Conservation (phyloP, 768 basidiomycete genomes). For the Termitomyces sp. region DNA sequence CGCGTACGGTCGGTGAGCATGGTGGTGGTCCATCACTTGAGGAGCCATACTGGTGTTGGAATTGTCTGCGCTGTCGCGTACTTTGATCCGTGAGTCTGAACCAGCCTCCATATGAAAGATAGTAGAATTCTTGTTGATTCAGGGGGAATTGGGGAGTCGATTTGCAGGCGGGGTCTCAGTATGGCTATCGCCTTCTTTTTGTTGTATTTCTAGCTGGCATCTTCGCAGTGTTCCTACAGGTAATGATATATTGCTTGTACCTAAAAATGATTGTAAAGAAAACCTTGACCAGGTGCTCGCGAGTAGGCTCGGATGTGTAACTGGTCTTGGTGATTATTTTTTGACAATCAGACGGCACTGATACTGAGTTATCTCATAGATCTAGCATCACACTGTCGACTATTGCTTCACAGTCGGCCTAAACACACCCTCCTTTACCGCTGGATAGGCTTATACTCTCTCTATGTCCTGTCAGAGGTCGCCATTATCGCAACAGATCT, state of each 20-base stretch:
- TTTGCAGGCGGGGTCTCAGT: constrained; percentile 79
- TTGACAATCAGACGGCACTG: not conserved
- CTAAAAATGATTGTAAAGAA: not conserved
- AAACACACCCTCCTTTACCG: constrained; percentile 51
- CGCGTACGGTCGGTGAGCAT: constrained; percentile 26
- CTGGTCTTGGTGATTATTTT: constrained; percentile 57
- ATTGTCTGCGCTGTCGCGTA: constrained; percentile 85
- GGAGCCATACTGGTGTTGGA: constrained; percentile 75
- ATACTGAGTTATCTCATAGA: constrained; percentile 23
- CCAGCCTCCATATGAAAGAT: not conserved
- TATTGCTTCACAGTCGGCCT: constrained; percentile 60
- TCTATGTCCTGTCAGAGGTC: constrained; percentile 59
- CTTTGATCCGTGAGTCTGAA: constrained; percentile 69
- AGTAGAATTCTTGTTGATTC: not conserved
- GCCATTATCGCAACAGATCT: constrained; percentile 77
- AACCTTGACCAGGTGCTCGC: constrained; percentile 53
- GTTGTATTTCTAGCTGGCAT: constrained; percentile 78
- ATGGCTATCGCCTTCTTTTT: constrained; percentile 83
- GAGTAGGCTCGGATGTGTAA: constrained; percentile 76
- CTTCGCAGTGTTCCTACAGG: constrained; percentile 82
- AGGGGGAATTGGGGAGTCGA: constrained; percentile 92
- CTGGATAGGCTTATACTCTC: constrained; percentile 57
- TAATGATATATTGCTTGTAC: constrained; percentile 16
- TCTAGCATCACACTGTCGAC: constrained; percentile 52
- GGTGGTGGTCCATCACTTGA: constrained; percentile 42